These are phyloP conservation scores for Pythium pyrilobum DNA, from an alignment of 352 stramenopile genomes.

Conservation along the genomic window DNA sequence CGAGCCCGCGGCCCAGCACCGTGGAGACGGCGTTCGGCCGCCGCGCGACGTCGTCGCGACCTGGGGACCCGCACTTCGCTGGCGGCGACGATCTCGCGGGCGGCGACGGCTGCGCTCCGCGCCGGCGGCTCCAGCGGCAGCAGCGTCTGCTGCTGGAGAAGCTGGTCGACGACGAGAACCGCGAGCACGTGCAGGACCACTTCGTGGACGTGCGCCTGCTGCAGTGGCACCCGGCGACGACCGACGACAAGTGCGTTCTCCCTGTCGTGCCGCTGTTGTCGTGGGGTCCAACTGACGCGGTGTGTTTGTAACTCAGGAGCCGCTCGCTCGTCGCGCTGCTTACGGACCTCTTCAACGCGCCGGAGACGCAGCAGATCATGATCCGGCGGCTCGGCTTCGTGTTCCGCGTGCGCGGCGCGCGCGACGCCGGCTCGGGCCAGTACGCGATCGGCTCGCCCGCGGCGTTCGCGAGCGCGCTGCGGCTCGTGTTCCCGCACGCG, in stretches of 20 bases:
- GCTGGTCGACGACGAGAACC: constrained; percentile 27
- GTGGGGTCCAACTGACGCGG: background rate
- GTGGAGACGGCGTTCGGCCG: constrained; percentile 18
- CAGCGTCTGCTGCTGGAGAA: constrained; percentile 6
- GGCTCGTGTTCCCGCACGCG: constrained; percentile 49
- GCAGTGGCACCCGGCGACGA: constrained; percentile 49
- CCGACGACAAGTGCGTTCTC: constrained; percentile 27
- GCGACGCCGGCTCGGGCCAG: constrained; percentile 7
- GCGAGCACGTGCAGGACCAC: constrained; percentile 15
- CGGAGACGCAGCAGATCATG: constrained; percentile 50
- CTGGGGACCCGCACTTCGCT: background rate
- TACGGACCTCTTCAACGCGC: constrained; percentile 39
- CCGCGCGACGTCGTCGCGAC: background rate
- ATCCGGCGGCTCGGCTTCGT: constrained; percentile 46
- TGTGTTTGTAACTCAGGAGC: constrained; percentile 16
- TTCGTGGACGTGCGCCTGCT: constrained; percentile 33
- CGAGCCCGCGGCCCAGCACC: background rate
- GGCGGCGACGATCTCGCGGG: background rate
- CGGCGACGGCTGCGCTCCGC: too few species aligned
- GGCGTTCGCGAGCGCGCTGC: constrained; percentile 36
- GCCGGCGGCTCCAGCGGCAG: constrained; percentile 3
- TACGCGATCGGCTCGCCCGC: background rate
- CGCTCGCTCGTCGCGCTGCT: constrained; percentile 41
- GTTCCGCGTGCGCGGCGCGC: constrained; percentile 32
- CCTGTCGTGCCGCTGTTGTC: background rate